Conservation (phyloP, 768 basidiomycete genomes). For the Calocera viscosa region DNA sequence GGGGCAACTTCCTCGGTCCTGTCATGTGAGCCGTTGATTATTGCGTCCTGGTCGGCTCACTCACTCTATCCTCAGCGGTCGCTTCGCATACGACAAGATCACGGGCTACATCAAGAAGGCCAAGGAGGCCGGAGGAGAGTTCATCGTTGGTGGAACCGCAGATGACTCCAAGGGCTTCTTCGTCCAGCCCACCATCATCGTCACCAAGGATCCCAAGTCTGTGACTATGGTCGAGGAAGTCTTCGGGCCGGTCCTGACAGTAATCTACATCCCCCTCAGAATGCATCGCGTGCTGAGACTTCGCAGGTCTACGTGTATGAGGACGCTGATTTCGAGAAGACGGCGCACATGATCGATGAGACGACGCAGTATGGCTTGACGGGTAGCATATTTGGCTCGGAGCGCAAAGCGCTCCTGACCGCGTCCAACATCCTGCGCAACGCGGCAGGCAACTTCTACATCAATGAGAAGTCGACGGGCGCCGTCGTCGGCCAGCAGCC, state of each 20-base stretch:
- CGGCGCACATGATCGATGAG: slow-evolving; percentile 70
- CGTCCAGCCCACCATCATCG: slow-evolving; percentile 85
- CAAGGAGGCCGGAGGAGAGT: slow-evolving; percentile 75
- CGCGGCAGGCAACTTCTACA: slow-evolving; percentile 92
- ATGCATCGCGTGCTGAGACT: not conserved
- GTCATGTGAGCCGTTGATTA: slow-evolving; percentile 55
- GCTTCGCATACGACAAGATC: slow-evolving; percentile 82
- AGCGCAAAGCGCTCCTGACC: slow-evolving; percentile 64
- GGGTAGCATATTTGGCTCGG: slow-evolving; percentile 80
- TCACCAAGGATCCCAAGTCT: slow-evolving; percentile 78
- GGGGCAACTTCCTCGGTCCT: slow-evolving; percentile 83
- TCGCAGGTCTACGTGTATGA: slow-evolving; percentile 73
- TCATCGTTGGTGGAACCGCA: slow-evolving; percentile 71
- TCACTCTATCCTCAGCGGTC: slow-evolving; percentile 39
- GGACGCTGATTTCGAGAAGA: slow-evolving; percentile 76
- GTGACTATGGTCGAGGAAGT: slow-evolving; percentile 91
- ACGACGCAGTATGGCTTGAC: slow-evolving; percentile 86
- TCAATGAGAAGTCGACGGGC: slow-evolving; percentile 96
- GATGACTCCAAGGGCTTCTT: slow-evolving; percentile 90
- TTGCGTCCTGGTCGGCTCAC: not conserved
- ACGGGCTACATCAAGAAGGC: slow-evolving; percentile 72
- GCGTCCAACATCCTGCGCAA: slow-evolving; percentile 78
- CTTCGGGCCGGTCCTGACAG: slow-evolving; percentile 91
- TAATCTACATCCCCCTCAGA: slow-evolving; percentile 24
- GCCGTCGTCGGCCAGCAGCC: slow-evolving; percentile 98